Percentiles rank a stretch among this genome's conserved stretches.
phyloP scores from a whole-genome alignment of 2,329 filamentous ascomycete genomes.

The Mycosphaerella sp. region DNA sequence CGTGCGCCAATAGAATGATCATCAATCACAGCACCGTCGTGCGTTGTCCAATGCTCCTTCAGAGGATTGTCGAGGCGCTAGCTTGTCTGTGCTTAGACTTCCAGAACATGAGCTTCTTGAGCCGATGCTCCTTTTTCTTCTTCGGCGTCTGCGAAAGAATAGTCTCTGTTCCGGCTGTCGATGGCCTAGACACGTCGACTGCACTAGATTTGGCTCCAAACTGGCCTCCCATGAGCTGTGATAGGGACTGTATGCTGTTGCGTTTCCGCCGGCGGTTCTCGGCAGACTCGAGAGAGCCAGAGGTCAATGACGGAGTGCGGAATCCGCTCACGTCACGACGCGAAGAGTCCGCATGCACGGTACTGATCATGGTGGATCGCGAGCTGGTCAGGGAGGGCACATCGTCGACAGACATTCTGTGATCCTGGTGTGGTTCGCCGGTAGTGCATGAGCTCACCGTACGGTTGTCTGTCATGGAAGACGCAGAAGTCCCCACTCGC shows the following conservation, averaged over 20 bases:
- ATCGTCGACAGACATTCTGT: constrained; percentile 64
- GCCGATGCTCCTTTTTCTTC: constrained; percentile 58
- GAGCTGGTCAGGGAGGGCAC: constrained; percentile 70
- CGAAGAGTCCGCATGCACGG: constrained; percentile 49
- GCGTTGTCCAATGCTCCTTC: neutral
- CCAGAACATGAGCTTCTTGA: constrained; percentile 76
- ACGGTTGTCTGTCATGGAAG: constrained; percentile 64
- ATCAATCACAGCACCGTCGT: neutral
- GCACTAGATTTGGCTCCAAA: constrained; percentile 45
- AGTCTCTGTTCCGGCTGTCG: constrained; percentile 47
- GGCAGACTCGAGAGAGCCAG: constrained; percentile 34
- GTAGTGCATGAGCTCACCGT: constrained; percentile 64
- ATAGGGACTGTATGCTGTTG: constrained; percentile 69
- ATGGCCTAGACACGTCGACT: constrained; percentile 31
- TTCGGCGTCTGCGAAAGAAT: constrained; percentile 56
- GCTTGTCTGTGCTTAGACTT: constrained; percentile 46
- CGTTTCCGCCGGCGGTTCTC: constrained; percentile 59
- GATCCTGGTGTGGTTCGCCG: constrained; percentile 66
- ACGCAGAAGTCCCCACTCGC: constrained; percentile 67
- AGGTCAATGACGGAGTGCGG: constrained; percentile 38
- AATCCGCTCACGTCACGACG: constrained; percentile 34
- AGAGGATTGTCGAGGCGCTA: constrained; percentile 21
- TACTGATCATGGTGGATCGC: constrained; percentile 66
- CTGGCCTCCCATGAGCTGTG: constrained; percentile 66
- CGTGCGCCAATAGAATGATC: neutral